Base-by-base conservation (phyloP, 2,329 filamentous ascomycete genomes). In the Fusarium sp. region DNA sequence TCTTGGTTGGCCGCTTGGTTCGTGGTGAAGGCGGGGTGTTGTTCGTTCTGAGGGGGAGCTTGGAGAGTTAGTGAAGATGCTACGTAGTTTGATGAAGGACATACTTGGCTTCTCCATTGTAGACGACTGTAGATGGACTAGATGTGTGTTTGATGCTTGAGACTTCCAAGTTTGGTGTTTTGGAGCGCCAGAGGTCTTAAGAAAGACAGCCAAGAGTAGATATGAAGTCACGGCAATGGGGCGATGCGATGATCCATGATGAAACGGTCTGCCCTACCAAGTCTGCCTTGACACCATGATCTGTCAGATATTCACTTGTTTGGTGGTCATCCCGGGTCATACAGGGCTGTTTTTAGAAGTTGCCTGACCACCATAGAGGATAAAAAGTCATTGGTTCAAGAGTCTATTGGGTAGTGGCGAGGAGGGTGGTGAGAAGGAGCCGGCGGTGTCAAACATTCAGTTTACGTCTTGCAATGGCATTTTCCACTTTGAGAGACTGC, bases 81-180 rank as follows among this genome's bases (percentile, higher is more conserved):
- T 33, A 9, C 6, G 3, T 16, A 56, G 35, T n/a, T 29, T 25
- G 8, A n/a, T 18, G 18, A 18, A 29, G 10, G 2, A 66, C 73
- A 36, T 71, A 77, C 75, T 71, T 5, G 73, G 47, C 27, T 71
- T 74, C 45, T 77, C 75, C 75, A 77, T 77, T 36, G 33, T 67
- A 33, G 47, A 10, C 10, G 3, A 29, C 10, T 52, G 47, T 20
- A 14, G 27, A 50, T 29, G 16, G 10, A 45, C 7, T 27, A 3
- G 22, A 45, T 13, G 10, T 27, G 3, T 50, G 47, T 52, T 52
- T 52, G 47, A 52, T 52, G 47, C 4, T 52, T 31, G 47, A 52
- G 5, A 31, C 47, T 52, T 52, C 47, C 47, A 52, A 2, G 47
- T 31, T 52, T 52, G 47, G 47, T 31, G 27, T 31, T 52, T 52